Evolutionary conservation across 805 yeast genomes (phyloP).

Genomic region (Sugiyamaella lignohabitans): DNA sequence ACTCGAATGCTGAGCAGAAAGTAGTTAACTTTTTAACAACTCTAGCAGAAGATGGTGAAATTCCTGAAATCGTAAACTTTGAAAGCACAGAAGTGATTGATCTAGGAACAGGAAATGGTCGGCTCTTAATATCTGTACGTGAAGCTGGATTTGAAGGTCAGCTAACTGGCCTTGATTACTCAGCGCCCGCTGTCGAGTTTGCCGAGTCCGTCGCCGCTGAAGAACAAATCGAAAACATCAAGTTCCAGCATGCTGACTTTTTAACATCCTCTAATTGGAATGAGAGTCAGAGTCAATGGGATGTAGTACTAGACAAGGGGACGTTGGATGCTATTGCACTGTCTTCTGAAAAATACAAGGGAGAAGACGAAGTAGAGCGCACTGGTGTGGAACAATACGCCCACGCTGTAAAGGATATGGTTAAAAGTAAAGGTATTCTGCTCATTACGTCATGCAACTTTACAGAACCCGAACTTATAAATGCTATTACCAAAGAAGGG

Average conservation of each 20-base stretch:
- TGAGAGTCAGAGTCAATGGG: constrained; percentile 44
- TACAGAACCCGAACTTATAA: constrained; percentile 67
- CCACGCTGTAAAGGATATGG: constrained; percentile 46
- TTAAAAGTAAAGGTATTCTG: constrained; percentile 53
- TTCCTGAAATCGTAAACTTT: constrained; percentile 24
- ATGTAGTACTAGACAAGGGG: constrained; percentile 85
- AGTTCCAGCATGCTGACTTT: constrained; percentile 67
- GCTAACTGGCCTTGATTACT: constrained; percentile 78
- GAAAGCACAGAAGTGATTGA: constrained; percentile 49
- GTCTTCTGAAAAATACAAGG: constrained; percentile 47
- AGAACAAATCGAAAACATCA: constrained; percentile 29
- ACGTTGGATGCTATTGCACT: constrained; percentile 95
- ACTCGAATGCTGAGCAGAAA: constrained; percentile 83
- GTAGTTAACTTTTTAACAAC: constrained; percentile 67
- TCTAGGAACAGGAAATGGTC: constrained; percentile 96
- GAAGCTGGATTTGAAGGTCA: constrained; percentile 53
- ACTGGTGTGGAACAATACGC: constrained; percentile 46
- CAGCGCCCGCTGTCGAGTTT: constrained; percentile 70
- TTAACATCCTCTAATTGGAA: constrained; percentile 36
- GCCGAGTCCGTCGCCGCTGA: constrained; percentile 41
- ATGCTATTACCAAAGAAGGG: constrained; percentile 41
- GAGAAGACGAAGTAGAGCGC: too few species aligned
- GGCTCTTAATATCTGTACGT: constrained; percentile 66
- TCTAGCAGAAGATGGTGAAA: constrained; percentile 29
- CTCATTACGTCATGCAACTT: constrained; percentile 90